phyloP scores from a whole-genome alignment of 2,329 filamentous ascomycete genomes.

The Zalaria obscura region DNA sequence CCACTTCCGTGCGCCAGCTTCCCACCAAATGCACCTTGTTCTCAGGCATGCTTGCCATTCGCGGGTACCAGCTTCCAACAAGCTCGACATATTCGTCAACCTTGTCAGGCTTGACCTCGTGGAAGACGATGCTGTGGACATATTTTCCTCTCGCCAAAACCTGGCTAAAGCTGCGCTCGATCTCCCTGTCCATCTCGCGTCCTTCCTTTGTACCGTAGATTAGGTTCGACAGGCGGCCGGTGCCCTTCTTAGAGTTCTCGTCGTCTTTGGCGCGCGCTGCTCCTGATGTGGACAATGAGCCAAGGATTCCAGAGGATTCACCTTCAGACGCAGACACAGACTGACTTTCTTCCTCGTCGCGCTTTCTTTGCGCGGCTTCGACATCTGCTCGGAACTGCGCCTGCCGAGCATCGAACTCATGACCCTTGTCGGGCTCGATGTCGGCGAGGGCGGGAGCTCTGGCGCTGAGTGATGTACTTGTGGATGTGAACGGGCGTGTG shows the following conservation, averaged over 20 bases:
- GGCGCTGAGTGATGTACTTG: constrained; percentile 1
- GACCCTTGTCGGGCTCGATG: constrained; percentile 58
- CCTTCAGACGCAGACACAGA: constrained; percentile 33
- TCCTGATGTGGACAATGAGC: constrained; percentile 15
- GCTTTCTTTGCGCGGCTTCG: constrained; percentile 58
- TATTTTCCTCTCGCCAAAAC: constrained; percentile 94
- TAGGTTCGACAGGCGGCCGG: constrained; percentile 60
- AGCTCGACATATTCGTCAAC: constrained; percentile 88
- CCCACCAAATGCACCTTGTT: constrained; percentile 95
- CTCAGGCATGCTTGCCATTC: constrained; percentile 67
- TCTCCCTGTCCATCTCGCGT: constrained; percentile 83
- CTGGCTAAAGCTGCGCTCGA: constrained; percentile 91
- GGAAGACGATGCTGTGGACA: constrained; percentile 93
- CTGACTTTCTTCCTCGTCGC: constrained; percentile 75
- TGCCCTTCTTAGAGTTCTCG: constrained; percentile 45
- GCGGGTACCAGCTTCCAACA: constrained; percentile 83
- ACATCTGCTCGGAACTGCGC: constrained; percentile 75
- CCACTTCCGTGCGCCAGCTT: constrained; percentile 96
- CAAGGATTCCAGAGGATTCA: constrained; percentile 13
- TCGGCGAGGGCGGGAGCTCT: constrained; percentile 68
- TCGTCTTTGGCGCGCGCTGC: constrained; percentile 47
- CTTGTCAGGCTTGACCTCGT: constrained; percentile 89
- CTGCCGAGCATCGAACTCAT: constrained; percentile 70
- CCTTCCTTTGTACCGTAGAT: constrained; percentile 97
- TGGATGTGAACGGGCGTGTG: constrained; percentile 4